Conservation (phyloP, 208 protist genomes). For the Trypanosoma rangeli region DNA sequence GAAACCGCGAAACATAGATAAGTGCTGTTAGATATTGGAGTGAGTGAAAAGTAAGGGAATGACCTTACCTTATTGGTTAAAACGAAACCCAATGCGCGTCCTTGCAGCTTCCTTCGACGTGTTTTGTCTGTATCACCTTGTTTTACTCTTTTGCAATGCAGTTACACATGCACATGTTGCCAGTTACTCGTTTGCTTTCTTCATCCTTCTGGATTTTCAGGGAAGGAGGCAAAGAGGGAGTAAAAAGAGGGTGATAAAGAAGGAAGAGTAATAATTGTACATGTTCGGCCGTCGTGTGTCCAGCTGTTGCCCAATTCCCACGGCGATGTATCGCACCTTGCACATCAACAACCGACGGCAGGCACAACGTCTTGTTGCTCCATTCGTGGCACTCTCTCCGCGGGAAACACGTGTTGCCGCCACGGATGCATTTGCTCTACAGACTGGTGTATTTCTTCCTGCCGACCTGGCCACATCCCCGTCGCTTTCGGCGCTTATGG, state of each 20-base stretch:
- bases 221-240: neutral
- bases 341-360: slow-evolving; percentile 75
- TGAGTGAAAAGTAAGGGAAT: neutral
- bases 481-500: slow-evolving; percentile 51
- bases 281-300: slow-evolving; percentile 86
- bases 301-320: slow-evolving; percentile 74
- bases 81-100: too few species aligned
- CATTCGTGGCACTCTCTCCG: slow-evolving; percentile 57
- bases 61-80: too few species aligned
- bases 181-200: neutral
- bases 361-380: slow-evolving; percentile 73
- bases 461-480: slow-evolving; percentile 40
- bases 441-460: slow-evolving; percentile 30
- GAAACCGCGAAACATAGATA: neutral
- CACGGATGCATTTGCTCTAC: slow-evolving; percentile 27
- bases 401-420: slow-evolving; percentile 37
- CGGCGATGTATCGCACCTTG: slow-evolving; percentile 69
- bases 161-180: neutral
- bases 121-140: neutral
- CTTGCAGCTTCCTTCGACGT: neutral
- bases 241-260: neutral
- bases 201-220: neutral
- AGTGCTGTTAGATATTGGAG: neutral
- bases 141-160: neutral
- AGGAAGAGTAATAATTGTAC: neutral